phyloP scores from a whole-genome alignment of 1,139 yeast genomes.

The Protomyces pachydermus region DNA sequence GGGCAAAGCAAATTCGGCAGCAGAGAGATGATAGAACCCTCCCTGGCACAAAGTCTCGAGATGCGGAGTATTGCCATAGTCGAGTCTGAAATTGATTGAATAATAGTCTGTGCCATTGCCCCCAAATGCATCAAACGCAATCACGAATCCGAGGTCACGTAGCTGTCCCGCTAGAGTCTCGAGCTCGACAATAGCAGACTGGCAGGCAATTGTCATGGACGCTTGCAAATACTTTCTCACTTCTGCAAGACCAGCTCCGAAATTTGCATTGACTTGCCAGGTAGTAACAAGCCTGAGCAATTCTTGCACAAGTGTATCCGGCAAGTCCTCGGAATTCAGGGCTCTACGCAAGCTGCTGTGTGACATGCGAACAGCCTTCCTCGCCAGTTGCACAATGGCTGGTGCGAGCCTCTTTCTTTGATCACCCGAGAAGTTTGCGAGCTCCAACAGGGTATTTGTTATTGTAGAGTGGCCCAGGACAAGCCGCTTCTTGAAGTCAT shows the following conservation, averaged over 20 bases:
- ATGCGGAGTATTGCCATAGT: slow-evolving; percentile 44
- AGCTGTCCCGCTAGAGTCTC: neutral
- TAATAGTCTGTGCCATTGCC: neutral
- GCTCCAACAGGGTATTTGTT: slow-evolving; percentile 43
- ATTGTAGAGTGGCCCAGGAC: slow-evolving; percentile 57
- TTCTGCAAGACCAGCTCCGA: neutral
- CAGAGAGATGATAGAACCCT: slow-evolving; percentile 67
- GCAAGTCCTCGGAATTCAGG: slow-evolving; percentile 43
- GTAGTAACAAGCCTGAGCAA: slow-evolving; percentile 68
- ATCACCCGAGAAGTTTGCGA: slow-evolving; percentile 33
- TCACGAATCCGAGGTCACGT: neutral
- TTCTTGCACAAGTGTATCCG: slow-evolving; percentile 55
- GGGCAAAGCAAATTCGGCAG: slow-evolving; percentile 68
- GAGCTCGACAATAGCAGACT: neutral
- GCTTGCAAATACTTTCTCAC: neutral
- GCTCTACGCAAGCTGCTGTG: neutral
- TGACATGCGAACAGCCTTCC: slow-evolving; percentile 37
- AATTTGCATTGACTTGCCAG: neutral
- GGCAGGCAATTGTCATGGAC: neutral
- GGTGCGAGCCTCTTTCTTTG: slow-evolving; percentile 13
- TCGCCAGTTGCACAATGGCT: neutral
- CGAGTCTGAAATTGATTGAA: slow-evolving; percentile 37
- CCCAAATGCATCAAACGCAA: neutral
- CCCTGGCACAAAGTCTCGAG: slow-evolving; percentile 68
- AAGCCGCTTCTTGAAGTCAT: slow-evolving; percentile 69